Evolutionary conservation across 495 filamentous ascomycete genomes (phyloP).

Genomic region (Sabuloglossum arenarium): DNA sequence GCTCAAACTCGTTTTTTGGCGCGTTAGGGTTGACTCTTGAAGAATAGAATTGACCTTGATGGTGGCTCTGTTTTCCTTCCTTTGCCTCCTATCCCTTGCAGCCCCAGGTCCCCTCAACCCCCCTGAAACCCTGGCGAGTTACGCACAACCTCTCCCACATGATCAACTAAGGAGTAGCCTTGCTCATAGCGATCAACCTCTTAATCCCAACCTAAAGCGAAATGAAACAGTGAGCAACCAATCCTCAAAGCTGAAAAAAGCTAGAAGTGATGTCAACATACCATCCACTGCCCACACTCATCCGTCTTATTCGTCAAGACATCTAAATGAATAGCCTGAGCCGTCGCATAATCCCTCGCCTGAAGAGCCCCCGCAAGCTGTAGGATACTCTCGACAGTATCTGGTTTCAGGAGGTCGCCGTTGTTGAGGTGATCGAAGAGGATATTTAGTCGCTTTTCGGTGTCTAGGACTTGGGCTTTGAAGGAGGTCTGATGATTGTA

Average conservation of each 20-base stretch:
- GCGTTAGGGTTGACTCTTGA: too few relatives aligned
- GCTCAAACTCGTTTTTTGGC: too few relatives aligned
- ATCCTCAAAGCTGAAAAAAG: constrained; percentile 5
- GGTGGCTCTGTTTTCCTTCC: too few relatives aligned
- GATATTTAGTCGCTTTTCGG: constrained; percentile 73
- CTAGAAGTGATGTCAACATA: constrained; percentile 22
- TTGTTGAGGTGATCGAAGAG: constrained; percentile 96
- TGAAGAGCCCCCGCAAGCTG: constrained; percentile 48
- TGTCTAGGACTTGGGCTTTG: constrained; percentile 72
- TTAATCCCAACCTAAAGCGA: constrained; percentile 88
- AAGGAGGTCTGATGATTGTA: constrained; percentile 27
- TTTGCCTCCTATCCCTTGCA: too few relatives aligned
- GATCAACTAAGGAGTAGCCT: constrained; percentile 33
- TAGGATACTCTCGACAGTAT: constrained; percentile 52
- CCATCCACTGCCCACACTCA: constrained; percentile 92
- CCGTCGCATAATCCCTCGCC: constrained; percentile 52
- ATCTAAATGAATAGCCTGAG: constrained; percentile 53
- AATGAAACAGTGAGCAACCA: constrained; percentile 5
- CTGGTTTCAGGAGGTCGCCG: constrained; percentile 63
- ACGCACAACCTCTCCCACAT: background rate
- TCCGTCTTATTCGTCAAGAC: constrained; percentile 64
- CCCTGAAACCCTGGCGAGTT: too few relatives aligned
- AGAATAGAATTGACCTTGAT: too few relatives aligned
- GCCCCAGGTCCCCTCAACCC: too few relatives aligned
- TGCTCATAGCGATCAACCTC: constrained; percentile 79